These are phyloP conservation scores for Digitaria exilis DNA, from an alignment of 202 grass and related monocot genomes.

Conservation along the genomic window DNA sequence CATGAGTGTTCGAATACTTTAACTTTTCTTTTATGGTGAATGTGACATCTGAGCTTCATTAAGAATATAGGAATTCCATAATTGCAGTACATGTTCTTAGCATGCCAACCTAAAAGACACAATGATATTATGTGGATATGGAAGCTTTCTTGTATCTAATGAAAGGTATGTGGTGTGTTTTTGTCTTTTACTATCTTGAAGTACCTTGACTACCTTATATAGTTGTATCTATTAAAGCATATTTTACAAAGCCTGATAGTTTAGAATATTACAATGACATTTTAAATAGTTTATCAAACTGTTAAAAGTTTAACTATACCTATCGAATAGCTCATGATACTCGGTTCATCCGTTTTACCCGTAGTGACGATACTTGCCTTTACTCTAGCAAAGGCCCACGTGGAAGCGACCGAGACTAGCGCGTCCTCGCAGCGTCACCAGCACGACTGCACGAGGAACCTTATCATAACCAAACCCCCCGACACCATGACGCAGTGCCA, in stretches of 20 bases:
- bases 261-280: not conserved
- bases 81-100: not conserved
- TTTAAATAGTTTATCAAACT: not conserved
- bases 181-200: not conserved
- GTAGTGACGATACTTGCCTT: too few species aligned
- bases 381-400: too few species aligned
- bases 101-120: not conserved
- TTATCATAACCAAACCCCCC: not conserved
- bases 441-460: not conserved
- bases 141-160: not conserved
- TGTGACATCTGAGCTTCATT: not conserved
- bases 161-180: not conserved
- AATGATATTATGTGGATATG: not conserved
- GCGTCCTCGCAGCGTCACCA: not conserved
- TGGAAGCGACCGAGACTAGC: too few species aligned
- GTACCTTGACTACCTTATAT: not conserved
- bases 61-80: not conserved
- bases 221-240: not conserved
- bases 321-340: too few species aligned
- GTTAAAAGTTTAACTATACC: not conserved
- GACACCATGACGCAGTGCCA: constrained; percentile 44
- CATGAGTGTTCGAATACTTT: too few species aligned
- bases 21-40: not conserved
- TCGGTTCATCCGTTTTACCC: too few species aligned
- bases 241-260: not conserved